Conservation (phyloP, 208 protist species). For the Wallacemonas sp. region DNA sequence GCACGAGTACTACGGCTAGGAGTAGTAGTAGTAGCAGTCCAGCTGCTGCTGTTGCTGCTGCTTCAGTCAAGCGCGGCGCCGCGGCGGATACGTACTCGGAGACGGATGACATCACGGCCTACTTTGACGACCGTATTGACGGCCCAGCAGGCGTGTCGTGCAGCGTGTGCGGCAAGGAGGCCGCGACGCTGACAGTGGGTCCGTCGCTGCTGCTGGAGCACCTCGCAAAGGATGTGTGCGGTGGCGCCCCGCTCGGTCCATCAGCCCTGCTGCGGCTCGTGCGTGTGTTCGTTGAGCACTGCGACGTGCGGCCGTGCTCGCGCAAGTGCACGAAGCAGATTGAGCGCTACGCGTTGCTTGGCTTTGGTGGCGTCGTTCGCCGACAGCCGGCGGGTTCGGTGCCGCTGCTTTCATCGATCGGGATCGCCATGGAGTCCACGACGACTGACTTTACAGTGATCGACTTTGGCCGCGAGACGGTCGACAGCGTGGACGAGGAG, state of each 20-base stretch:
- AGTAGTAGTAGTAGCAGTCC: too few relatives aligned
- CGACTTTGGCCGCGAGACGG: conserved; percentile 38
- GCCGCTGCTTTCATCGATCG: conserved; percentile 29
- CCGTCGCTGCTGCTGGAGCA: conserved; percentile 45
- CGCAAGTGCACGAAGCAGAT: conserved; percentile 64
- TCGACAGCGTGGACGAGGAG: conserved; percentile 56
- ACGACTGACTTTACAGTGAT: conserved; percentile 54
- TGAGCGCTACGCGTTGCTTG: conserved; percentile 68
- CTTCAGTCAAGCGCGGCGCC: conserved; percentile 22
- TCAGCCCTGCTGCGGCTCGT: conserved; percentile 53
- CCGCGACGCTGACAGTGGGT: conserved; percentile 36
- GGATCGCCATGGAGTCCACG: conserved; percentile 21
- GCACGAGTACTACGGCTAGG: too few relatives aligned
- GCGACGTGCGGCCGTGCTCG: conserved; percentile 45
- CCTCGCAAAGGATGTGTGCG: conserved; percentile 50
- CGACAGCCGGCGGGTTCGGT: conserved; percentile 30
- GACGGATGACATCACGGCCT: conserved; percentile 18
- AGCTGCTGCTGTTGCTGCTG: too few relatives aligned
- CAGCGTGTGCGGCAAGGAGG: conserved; percentile 49
- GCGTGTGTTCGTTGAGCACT: conserved; percentile 37
- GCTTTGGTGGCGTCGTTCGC: conserved; percentile 67
- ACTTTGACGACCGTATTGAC: conserved; percentile 22
- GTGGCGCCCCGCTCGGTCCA: conserved; percentile 22
- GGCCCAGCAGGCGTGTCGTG: conserved; percentile 16
- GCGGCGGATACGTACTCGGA: neutral